These are phyloP conservation scores for Arthrobotrys conoides DNA, from an alignment of 2,329 filamentous ascomycete species.

Conservation along the genomic window DNA sequence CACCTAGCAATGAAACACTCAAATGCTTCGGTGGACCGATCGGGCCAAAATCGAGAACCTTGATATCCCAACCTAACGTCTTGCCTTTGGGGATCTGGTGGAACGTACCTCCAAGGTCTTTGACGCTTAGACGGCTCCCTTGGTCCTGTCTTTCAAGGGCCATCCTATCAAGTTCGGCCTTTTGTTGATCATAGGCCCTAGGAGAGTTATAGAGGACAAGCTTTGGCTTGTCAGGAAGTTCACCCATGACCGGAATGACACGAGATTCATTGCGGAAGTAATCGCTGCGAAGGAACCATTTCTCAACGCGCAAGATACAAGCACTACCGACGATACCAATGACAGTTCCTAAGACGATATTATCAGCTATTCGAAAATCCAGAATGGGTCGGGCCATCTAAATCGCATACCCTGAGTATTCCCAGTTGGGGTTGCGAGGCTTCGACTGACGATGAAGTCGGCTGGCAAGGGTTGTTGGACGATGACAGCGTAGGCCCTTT, in stretches of 20 bases:
- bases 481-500: slow-evolving; percentile 41
- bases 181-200: slow-evolving; percentile 36
- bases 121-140: slow-evolving; percentile 8
- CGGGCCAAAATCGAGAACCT: slow-evolving; percentile 7
- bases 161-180: slow-evolving; percentile 30
- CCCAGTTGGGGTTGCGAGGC: slow-evolving; percentile 21
- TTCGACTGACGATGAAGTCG: slow-evolving; percentile 32
- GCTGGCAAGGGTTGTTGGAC: slow-evolving; percentile 16
- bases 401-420: slow-evolving; percentile 29
- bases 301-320: slow-evolving; percentile 41
- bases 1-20: slow-evolving; percentile 20
- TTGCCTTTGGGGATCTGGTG: not conserved
- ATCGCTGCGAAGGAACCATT: slow-evolving; percentile 44
- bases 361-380: not conserved
- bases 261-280: slow-evolving; percentile 30
- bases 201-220: slow-evolving; percentile 23
- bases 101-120: slow-evolving; percentile 15
- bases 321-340: slow-evolving; percentile 37
- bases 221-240: slow-evolving; percentile 32
- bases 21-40: slow-evolving; percentile 29
- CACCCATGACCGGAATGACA: slow-evolving; percentile 36
- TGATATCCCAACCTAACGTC: not conserved
- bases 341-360: slow-evolving; percentile 28
- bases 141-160: not conserved
- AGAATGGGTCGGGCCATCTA: no score